Base-by-base conservation (phyloP, 495 filamentous ascomycete genomes). In the Xeromyces bisporus region DNA sequence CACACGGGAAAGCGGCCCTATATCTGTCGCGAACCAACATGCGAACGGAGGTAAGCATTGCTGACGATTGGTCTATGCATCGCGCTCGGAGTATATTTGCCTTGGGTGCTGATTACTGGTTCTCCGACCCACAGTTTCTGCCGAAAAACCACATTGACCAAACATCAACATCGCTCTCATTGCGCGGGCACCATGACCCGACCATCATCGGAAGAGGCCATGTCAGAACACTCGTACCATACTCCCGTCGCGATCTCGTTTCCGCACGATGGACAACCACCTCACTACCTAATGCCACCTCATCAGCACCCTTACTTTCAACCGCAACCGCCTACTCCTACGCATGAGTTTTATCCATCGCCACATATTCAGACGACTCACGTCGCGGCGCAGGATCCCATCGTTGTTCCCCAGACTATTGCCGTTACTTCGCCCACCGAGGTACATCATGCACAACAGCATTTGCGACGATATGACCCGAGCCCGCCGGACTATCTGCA, bases 1-100 rank as follows among this genome's bases (percentile, higher is more conserved):
- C 83, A 92, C 44, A 85, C 79, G 8, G 80, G 83, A 29, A 83
- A 77, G 46, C 71, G 81, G 20, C 80, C 80, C n/a, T 89, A 87
- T 41, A 73, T 73, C 31, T 92, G 83, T 51, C 64, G 69, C 25
- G 73, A 83, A 43, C 67, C 73, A 3, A 70, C 74, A n/a, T 92
- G 83, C 42, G 61, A 73, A 33, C 80, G 81, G 56, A 84, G 77
- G 82, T 87, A 64, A 40, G 60, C 26, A 29, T 28, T 40, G 15
- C n/a, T n/a, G n/a, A n/a, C n/a, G n/a, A n/a, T n/a, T n/a, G n/a
- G n/a, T 29, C 33, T 30, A 15, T 29, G 14, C 3, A 23, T 31
- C 15, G 12, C 17, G n/a, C 26, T 33, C 18, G 15, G 7, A 13
- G 13, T 29, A 42, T 36, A 44, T 37, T 6, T 13, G 6, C 25